Conservation (phyloP, 768 basidiomycete genomes). For the Pulveroboletus sp. region DNA sequence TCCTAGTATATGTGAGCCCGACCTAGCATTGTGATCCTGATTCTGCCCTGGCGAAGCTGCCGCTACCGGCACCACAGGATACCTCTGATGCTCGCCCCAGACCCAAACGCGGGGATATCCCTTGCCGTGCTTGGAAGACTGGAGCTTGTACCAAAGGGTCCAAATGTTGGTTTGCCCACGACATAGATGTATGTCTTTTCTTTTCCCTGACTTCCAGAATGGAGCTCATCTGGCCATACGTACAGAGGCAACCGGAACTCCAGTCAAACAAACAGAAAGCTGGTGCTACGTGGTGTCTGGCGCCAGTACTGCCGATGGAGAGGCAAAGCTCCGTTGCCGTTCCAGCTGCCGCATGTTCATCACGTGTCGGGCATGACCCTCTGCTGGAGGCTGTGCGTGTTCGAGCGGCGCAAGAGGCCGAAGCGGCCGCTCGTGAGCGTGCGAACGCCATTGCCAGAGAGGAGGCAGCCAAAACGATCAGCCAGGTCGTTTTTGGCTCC, state of each 20-base stretch:
- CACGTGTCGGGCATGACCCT: neutral
- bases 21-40: neutral
- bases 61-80: neutral
- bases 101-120: conserved; percentile 18
- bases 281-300: neutral
- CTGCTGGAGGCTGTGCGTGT: neutral
- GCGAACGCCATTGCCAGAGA: conserved; percentile 17
- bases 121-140: conserved; percentile 33
- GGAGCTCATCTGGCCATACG: neutral
- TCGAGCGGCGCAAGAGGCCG: conserved; percentile 6
- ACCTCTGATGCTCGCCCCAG: conserved; percentile 16
- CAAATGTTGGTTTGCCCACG: conserved; percentile 34
- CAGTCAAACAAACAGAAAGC: conserved; percentile 1
- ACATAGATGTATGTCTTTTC: conserved; percentile 25
- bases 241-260: conserved; percentile 6
- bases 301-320: neutral
- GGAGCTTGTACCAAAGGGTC: conserved; percentile 36
- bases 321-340: neutral
- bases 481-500: conserved; percentile 41
- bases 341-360: neutral
- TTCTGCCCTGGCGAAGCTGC: neutral
- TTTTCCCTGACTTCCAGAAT: no score
- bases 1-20: neutral
- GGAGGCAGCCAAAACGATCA: conserved; percentile 41
- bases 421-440: conserved; percentile 13